Evolutionary conservation across 2,329 filamentous ascomycete species (phyloP).

Genomic region (Cryphonectria japonica): DNA sequence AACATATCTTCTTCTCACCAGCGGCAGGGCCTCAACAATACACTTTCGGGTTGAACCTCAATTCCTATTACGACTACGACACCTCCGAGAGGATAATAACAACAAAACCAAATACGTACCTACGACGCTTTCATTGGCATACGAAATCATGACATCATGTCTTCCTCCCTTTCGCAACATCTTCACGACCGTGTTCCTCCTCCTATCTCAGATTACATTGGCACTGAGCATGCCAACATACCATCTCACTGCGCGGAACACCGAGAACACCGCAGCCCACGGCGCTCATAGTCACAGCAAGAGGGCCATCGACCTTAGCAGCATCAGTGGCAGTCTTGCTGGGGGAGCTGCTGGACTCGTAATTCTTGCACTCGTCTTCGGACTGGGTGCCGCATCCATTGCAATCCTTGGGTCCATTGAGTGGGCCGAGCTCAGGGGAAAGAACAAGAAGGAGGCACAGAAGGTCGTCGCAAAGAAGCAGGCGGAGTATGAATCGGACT

Average conservation of each 20-base stretch:
- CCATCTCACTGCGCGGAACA: not conserved
- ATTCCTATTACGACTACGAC: not conserved
- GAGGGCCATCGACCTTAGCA: not conserved
- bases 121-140: not conserved
- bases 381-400: conserved; percentile 26
- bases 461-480: not conserved
- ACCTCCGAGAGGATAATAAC: not conserved
- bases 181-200: not conserved
- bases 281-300: not conserved
- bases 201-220: not conserved
- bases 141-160: conserved; percentile 9
- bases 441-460: conserved; percentile 20
- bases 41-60: not conserved
- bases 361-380: conserved; percentile 19
- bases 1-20: not conserved
- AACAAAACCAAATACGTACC: not conserved
- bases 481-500: not conserved
- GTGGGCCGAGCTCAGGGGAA: conserved; percentile 17
- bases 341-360: conserved; percentile 18
- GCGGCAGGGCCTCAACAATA: not conserved
- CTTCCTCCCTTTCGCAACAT: not conserved
- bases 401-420: conserved; percentile 23
- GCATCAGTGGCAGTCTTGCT: not conserved
- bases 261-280: not conserved
- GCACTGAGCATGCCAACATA: conserved; percentile 2